Evolutionary conservation across 306 rosid species (phyloP).

Genomic region (Castanea mollissima): DNA sequence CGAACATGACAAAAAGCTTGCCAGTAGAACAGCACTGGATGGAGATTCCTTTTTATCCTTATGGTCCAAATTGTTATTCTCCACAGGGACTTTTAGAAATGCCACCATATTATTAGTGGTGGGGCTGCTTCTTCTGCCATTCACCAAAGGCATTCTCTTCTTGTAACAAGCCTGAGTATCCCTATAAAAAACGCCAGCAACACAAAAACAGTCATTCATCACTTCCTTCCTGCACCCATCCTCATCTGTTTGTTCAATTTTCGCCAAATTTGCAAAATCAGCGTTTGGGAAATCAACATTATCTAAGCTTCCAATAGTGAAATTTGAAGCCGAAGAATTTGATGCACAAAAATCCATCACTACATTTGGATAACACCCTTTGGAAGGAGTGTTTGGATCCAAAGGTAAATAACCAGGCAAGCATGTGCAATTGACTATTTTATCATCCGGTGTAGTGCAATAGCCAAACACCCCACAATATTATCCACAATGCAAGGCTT

Average conservation of each 20-base stretch:
- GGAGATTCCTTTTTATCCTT: not conserved
- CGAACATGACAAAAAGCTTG: constrained; percentile 17
- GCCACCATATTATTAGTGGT: not conserved
- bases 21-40: constrained; percentile 12
- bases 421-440: constrained; percentile 15
- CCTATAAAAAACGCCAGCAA: constrained; percentile 9
- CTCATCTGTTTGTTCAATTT: not conserved
- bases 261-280: not conserved
- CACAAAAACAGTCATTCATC: constrained; percentile 28
- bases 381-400: constrained; percentile 33
- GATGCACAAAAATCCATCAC: constrained; percentile 31
- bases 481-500: constrained; percentile 30
- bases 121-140: constrained; percentile 11
- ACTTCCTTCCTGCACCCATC: constrained; percentile 27
- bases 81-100: constrained; percentile 24
- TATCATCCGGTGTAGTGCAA: constrained; percentile 28
- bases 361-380: constrained; percentile 33
- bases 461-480: constrained; percentile 42
- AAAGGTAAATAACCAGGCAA: constrained; percentile 33
- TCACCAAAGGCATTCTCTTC: constrained; percentile 35
- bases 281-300: constrained; percentile 7
- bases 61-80: not conserved
- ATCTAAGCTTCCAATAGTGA: not conserved
- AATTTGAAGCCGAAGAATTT: constrained; percentile 11
- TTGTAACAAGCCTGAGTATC: constrained; percentile 2